phyloP scores from a whole-genome alignment of 768 basidiomycete species.

The Gloeopeniophorella convolvens region DNA sequence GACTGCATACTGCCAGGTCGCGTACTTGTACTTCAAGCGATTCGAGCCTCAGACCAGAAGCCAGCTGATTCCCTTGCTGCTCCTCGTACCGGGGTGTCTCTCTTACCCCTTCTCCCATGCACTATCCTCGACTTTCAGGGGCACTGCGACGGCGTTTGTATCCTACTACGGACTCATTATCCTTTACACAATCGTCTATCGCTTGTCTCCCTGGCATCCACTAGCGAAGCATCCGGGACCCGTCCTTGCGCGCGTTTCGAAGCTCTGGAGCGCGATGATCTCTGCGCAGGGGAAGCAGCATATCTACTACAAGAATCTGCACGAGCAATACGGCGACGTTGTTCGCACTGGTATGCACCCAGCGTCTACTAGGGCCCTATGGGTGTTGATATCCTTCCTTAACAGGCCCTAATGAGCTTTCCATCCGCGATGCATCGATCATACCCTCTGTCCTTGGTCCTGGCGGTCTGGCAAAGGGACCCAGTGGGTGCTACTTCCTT shows the following conservation, averaged over 20 bases:
- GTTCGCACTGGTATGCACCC: conserved; percentile 34
- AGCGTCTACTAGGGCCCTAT: background rate
- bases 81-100: too few species aligned
- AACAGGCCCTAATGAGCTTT: conserved; percentile 25
- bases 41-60: too few species aligned
- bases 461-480: conserved; percentile 38
- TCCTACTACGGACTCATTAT: background rate
- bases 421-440: conserved; percentile 29
- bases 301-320: conserved; percentile 26
- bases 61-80: too few species aligned
- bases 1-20: too few species aligned
- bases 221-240: conserved; percentile 32
- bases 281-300: conserved; percentile 27
- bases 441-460: conserved; percentile 32
- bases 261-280: conserved; percentile 24
- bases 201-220: background rate
- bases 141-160: too few species aligned
- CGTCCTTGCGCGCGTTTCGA: conserved; percentile 24
- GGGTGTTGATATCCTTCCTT: too few species aligned
- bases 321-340: conserved; percentile 33
- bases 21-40: too few species aligned
- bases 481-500: too few species aligned
- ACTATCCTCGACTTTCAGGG: too few species aligned
- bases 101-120: too few species aligned
- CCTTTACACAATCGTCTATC: background rate